Evolutionary conservation across 306 rosid genomes (phyloP).

Genomic region (Cercis canadensis): DNA sequence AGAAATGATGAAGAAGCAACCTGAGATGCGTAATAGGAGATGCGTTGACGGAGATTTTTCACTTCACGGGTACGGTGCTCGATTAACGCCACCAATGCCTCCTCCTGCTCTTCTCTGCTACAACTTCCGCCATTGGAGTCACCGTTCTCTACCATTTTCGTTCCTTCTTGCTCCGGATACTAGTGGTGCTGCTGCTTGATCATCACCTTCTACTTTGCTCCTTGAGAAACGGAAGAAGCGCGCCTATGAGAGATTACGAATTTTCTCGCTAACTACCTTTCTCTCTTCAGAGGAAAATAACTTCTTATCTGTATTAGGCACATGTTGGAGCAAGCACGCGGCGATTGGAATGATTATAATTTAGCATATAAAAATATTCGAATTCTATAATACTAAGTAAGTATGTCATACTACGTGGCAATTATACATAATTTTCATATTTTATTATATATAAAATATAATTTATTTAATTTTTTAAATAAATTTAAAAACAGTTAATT

Average conservation of each 20-base stretch:
- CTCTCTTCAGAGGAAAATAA: not conserved
- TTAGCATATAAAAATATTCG: too few relatives aligned
- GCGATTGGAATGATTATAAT: too few relatives aligned
- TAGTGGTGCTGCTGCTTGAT: not conserved
- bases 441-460: too few relatives aligned
- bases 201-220: conserved; percentile 28
- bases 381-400: too few relatives aligned
- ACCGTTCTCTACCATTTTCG: conserved; percentile 40
- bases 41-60: conserved; percentile 57
- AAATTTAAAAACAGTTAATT: too few relatives aligned
- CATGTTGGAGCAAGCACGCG: too few relatives aligned
- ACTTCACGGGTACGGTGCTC: conserved; percentile 88
- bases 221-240: conserved; percentile 9
- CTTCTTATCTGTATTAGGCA: too few relatives aligned
- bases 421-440: too few relatives aligned
- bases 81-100: conserved; percentile 80
- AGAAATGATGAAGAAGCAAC: conserved; percentile 35
- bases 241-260: not conserved
- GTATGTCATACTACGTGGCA: too few relatives aligned
- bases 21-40: conserved; percentile 76
- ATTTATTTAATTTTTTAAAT: too few relatives aligned
- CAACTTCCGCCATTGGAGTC: conserved; percentile 14
- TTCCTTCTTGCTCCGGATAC: not conserved
- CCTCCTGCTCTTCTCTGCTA: conserved; percentile 71
- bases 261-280: not conserved